Evolutionary conservation across 2,329 filamentous ascomycete species (phyloP).

Genomic region (Fusarium sororula): DNA sequence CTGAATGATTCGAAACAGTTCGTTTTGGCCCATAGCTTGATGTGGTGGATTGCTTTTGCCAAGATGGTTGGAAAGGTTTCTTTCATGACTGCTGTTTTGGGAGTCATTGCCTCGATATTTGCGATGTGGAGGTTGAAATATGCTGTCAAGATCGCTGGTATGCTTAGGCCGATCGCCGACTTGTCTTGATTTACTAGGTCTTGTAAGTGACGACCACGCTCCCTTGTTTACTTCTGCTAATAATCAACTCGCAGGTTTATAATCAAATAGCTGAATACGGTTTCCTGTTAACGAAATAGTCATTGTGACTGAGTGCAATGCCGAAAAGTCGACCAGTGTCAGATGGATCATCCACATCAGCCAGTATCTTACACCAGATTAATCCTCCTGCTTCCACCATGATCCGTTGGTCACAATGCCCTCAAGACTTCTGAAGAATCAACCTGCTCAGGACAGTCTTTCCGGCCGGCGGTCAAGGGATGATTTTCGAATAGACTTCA

Average conservation of each 20-base stretch:
- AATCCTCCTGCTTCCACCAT: background rate
- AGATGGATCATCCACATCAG: background rate
- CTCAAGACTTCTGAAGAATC: background rate
- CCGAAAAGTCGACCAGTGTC: no score
- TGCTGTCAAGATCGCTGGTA: background rate
- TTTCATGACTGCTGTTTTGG: background rate
- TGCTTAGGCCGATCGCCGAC: background rate
- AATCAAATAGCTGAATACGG: background rate
- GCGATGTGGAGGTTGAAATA: slow-evolving; percentile 17
- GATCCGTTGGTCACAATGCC: fast-evolving
- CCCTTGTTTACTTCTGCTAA: background rate
- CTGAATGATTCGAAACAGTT: slow-evolving; percentile 24
- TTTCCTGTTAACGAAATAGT: background rate
- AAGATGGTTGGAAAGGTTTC: slow-evolving; percentile 27
- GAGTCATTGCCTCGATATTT: slow-evolving; percentile 16
- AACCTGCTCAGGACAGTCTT: no score
- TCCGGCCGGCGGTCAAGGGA: background rate
- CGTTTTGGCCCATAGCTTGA: slow-evolving; percentile 18
- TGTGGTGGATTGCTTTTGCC: slow-evolving; percentile 32
- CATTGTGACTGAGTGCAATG: background rate
- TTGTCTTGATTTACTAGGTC: background rate
- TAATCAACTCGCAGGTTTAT: fast-evolving
- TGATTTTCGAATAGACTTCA: background rate
- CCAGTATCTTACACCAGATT: no score
- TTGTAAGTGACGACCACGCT: background rate